A percentile compares a stretch with the other conserved stretches of the same genome.
Conservation (phyloP, 2,329 filamentous ascomycete species). For the Cadophora luteo-olivacea region DNA sequence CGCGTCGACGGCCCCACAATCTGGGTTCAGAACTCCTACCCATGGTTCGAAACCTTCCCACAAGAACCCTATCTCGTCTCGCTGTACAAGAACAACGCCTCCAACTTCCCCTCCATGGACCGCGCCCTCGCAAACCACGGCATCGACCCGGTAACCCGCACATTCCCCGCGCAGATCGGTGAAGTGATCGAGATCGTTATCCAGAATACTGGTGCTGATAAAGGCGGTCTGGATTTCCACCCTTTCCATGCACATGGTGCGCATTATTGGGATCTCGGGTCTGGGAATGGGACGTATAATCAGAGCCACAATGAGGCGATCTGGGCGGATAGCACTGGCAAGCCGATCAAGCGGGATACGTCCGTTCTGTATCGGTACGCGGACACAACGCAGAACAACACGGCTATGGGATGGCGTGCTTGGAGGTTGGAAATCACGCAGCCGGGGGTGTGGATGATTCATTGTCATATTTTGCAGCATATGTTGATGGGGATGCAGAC, state of each 20-base stretch:
- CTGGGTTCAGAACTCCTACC: slow-evolving; percentile 44
- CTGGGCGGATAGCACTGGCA: slow-evolving; percentile 36
- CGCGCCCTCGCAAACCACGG: slow-evolving; percentile 50
- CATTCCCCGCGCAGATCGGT: slow-evolving; percentile 53
- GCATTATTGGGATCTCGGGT: slow-evolving; percentile 53
- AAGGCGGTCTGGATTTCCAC: slow-evolving; percentile 48
- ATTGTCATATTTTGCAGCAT: slow-evolving; percentile 53
- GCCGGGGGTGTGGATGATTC: slow-evolving; percentile 57
- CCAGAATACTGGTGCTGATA: slow-evolving; percentile 49
- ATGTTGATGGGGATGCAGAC: slow-evolving; percentile 53
- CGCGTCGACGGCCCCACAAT: slow-evolving; percentile 29
- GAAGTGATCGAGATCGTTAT: slow-evolving; percentile 55
- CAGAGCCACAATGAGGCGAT: slow-evolving; percentile 48
- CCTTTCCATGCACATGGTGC: slow-evolving; percentile 55
- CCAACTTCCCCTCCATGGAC: slow-evolving; percentile 50
- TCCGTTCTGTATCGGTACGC: slow-evolving; percentile 56
- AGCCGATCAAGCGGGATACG: slow-evolving; percentile 44
- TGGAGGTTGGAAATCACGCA: slow-evolving; percentile 56
- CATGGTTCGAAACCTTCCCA: slow-evolving; percentile 45
- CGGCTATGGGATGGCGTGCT: slow-evolving; percentile 54
- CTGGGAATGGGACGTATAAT: slow-evolving; percentile 53
- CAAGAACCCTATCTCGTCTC: slow-evolving; percentile 52
- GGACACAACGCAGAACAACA: slow-evolving; percentile 43
- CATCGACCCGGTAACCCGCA: slow-evolving; percentile 49
- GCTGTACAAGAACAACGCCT: slow-evolving; percentile 49